phyloP scores from a whole-genome alignment of 306 rosid genomes.

The Vigna angularis region DNA sequence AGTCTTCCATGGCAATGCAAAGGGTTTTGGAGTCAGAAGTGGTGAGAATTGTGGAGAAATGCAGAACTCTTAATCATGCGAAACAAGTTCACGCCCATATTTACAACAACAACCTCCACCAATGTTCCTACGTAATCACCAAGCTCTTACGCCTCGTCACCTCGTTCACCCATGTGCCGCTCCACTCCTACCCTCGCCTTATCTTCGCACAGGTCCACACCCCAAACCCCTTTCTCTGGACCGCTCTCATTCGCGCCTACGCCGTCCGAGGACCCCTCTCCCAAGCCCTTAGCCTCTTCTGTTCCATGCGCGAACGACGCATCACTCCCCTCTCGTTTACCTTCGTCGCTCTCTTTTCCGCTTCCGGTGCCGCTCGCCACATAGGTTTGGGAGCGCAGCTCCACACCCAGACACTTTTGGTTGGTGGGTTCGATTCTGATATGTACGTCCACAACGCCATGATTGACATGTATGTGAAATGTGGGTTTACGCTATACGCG shows the following conservation, averaged over 20 bases:
- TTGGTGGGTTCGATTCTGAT: slow-evolving; percentile 62
- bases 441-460: too few relatives aligned
- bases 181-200: slow-evolving; percentile 61
- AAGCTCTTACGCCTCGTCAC: slow-evolving; percentile 73
- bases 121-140: slow-evolving; percentile 69
- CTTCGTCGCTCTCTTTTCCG: slow-evolving; percentile 76
- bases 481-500: slow-evolving; percentile 32
- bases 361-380: slow-evolving; percentile 48
- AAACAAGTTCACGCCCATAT: slow-evolving; percentile 73
- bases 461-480: too few relatives aligned
- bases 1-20: not conserved
- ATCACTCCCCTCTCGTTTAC: slow-evolving; percentile 71
- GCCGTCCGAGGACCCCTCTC: slow-evolving; percentile 55
- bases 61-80: slow-evolving; percentile 50
- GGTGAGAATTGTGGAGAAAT: slow-evolving; percentile 51
- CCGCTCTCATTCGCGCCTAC: slow-evolving; percentile 79
- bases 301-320: slow-evolving; percentile 42
- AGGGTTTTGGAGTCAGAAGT: slow-evolving; percentile 56
- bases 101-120: slow-evolving; percentile 55
- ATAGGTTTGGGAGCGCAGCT: slow-evolving; percentile 63
- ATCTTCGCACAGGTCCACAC: slow-evolving; percentile 63
- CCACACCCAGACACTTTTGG: slow-evolving; percentile 69
- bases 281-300: slow-evolving; percentile 56
- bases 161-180: slow-evolving; percentile 48
- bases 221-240: slow-evolving; percentile 88